These are phyloP conservation scores for Boletus patriciae DNA, from an alignment of 768 basidiomycete species.

Conservation along the genomic window DNA sequence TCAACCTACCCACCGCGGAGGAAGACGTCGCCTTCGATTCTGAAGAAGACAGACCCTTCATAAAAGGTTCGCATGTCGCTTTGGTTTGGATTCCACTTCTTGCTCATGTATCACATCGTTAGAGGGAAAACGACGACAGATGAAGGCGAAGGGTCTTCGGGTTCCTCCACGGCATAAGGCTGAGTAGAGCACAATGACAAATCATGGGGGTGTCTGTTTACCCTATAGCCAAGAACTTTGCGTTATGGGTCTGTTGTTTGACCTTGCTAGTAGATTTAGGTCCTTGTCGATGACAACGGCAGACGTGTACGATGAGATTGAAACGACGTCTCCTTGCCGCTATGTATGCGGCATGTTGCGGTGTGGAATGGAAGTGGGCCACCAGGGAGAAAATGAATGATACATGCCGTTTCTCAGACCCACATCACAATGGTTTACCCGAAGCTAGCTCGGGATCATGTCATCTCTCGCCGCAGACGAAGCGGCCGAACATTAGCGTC, in stretches of 20 bases:
- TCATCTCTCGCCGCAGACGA: neutral
- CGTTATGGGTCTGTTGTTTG: neutral
- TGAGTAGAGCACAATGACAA: slow-evolving; percentile 23
- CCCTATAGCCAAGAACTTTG: slow-evolving; percentile 2
- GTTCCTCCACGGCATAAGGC: slow-evolving; percentile 54
- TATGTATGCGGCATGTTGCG: neutral
- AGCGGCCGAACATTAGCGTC: neutral
- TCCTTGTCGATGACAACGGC: neutral
- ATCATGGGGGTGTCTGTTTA: neutral
- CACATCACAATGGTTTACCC: neutral
- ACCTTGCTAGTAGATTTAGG: neutral
- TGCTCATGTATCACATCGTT: slow-evolving; percentile 9
- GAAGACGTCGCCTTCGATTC: slow-evolving; percentile 61
- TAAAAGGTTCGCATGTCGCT: slow-evolving; percentile 62
- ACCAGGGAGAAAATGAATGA: neutral
- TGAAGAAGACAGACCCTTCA: slow-evolving; percentile 72
- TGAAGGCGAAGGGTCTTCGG: slow-evolving; percentile 74
- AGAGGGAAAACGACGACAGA: slow-evolving; percentile 74
- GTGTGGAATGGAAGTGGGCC: neutral
- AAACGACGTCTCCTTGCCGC: neutral
- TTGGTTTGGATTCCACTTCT: neutral
- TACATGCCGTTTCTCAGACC: neutral
- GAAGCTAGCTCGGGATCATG: neutral
- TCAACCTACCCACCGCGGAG: slow-evolving; percentile 27
- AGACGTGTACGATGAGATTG: slow-evolving; percentile 9